Conservation (phyloP, 2,329 filamentous ascomycete genomes). For the Aspergillus intermedius region DNA sequence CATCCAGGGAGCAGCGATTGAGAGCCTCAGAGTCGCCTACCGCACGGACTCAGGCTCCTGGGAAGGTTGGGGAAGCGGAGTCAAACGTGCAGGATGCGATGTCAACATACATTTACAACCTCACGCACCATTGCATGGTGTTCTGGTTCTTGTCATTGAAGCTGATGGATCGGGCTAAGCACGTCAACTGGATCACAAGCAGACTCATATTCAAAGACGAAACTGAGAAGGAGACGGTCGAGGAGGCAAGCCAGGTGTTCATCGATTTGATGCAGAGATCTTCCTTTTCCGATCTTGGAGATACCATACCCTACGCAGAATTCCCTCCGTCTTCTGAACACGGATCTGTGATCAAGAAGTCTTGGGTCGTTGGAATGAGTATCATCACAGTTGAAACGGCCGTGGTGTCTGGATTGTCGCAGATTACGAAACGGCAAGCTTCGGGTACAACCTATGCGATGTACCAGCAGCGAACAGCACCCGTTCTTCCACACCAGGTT, state of each 20-base stretch:
- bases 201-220: constrained; percentile 72
- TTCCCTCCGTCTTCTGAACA: constrained; percentile 37
- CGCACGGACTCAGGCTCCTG: constrained; percentile 31
- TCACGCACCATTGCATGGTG: constrained; percentile 91
- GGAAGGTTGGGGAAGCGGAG: constrained; percentile 31
- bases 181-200: constrained; percentile 85
- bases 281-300: constrained; percentile 76
- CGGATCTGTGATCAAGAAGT: constrained; percentile 39
- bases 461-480: constrained; percentile 43
- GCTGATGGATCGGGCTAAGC: constrained; percentile 71
- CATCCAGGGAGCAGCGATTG: constrained; percentile 59
- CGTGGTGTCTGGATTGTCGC: constrained; percentile 41
- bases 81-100: constrained; percentile 60
- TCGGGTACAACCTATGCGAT: constrained; percentile 45
- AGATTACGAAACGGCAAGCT: constrained; percentile 47
- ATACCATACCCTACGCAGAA: constrained; percentile 45
- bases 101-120: constrained; percentile 85
- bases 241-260: constrained; percentile 89
- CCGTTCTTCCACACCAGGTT: constrained; percentile 40
- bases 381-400: constrained; percentile 47
- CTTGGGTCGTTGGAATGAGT: constrained; percentile 48
- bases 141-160: constrained; percentile 95
- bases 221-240: constrained; percentile 66
- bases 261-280: constrained; percentile 92
- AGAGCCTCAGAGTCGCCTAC: constrained; percentile 26